A percentile compares a stretch with the other conserved stretches of the same genome.
Evolutionary conservation across 441 rosid genomes (phyloP).

Genomic region (Eruca vesicaria): DNA sequence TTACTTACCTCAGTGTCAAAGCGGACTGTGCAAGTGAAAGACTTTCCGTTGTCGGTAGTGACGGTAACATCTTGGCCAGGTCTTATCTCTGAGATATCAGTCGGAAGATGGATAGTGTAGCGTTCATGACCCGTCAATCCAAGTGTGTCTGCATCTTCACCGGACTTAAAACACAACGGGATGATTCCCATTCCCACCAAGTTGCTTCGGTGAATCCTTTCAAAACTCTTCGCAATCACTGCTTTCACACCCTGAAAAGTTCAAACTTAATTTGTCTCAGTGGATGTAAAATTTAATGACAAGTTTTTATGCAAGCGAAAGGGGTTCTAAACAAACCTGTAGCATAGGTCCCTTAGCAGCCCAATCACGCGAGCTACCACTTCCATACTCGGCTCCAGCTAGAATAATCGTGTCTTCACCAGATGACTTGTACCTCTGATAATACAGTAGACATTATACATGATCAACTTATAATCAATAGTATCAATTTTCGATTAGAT

Average conservation of each 20-base stretch:
- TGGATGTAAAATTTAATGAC: background rate
- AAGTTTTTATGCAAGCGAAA: background rate
- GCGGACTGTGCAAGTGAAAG: conserved; percentile 88
- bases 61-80: conserved; percentile 98
- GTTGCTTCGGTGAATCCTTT: conserved; percentile 97
- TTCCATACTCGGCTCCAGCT: conserved; percentile 98
- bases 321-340: conserved; percentile 40
- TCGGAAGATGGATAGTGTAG: conserved; percentile 85
- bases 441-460: conserved; percentile 8
- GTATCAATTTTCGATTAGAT: background rate
- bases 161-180: conserved; percentile 89
- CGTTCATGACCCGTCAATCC: conserved; percentile 92
- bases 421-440: conserved; percentile 78
- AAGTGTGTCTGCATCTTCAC: conserved; percentile 86
- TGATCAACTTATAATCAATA: background rate
- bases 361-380: conserved; percentile 99
- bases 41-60: conserved; percentile 77
- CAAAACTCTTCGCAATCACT: conserved; percentile 95
- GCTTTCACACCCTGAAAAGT: conserved; percentile 88
- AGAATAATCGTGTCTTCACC: conserved; percentile 81
- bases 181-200: conserved; percentile 98
- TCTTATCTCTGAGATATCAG: conserved; percentile 61
- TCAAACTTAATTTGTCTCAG: background rate
- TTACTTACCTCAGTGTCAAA: conserved; percentile 91
- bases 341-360: conserved; percentile 99